Evolutionary conservation across 768 basidiomycete genomes (phyloP), one percentile per base, ranked within the genome.

Genomic region (Lepiota venenata): DNA sequence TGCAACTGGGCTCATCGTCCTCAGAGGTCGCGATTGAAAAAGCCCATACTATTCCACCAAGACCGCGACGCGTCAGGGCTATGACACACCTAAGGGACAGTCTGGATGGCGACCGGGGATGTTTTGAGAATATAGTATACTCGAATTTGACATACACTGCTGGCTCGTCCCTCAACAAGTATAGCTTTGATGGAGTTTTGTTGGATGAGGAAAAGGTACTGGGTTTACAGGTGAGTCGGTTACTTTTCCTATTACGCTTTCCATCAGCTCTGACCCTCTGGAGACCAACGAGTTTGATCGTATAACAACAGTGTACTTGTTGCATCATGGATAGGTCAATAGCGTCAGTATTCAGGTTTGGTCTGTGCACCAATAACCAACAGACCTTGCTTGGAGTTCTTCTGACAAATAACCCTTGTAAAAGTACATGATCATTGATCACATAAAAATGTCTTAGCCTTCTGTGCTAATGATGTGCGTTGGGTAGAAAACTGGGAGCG

Each of bases 161-260:
- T 3, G 61, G 53, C 46, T 40, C 58, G 5, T 54, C 60, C 1
- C 47, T 50, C 9, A 25, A 43, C 4, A 7, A 25, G 10, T 62
- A 59, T 22, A 21, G 41, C 0, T 75, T 65, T 54, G 61, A 68
- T 42, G 72, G 71, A 2, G 59, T 74, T 16, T 56, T 77, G 42
- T 63, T 76, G 63, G 75, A 76, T 36, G 75, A 77, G 57, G 70
- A 75, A 54, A 66, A 73, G 58, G 58, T 77, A 7, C 44, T 77
- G 32, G 73, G 72, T 7, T 58, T 74, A 21, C 57, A 55, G 47
- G 71, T 73, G 55, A 35, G 71, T 67, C 25, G 25, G n/a, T 36
- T 32, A n/a, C 15, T 40, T 18, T 18, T 9, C 10, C 22, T 39
- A 3, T 12, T 20, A 8, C 10, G 2, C 20, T 29, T 40, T 1